Conservation (phyloP, 805 yeast species). For the Torulaspora maleeae region DNA sequence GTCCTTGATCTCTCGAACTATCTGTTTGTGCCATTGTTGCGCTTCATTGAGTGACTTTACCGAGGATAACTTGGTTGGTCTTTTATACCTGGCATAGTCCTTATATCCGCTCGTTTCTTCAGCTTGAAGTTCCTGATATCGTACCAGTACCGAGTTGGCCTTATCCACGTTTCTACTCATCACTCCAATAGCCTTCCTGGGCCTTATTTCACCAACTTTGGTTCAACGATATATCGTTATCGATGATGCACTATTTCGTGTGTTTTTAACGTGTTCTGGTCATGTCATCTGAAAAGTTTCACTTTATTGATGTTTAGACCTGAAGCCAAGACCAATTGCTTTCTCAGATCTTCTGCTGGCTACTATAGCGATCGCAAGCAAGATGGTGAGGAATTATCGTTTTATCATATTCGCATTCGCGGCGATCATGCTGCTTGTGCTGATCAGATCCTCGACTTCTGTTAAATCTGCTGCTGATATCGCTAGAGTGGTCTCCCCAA, state of each 20-base stretch:
- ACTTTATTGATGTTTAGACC: neutral
- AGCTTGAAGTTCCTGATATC: conserved; percentile 60
- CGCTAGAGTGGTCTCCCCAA: conserved; percentile 17
- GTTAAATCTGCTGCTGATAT: conserved; percentile 14
- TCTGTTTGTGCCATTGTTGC: conserved; percentile 61
- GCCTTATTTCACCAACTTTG: neutral
- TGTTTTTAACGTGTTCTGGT: neutral
- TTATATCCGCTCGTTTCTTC: conserved; percentile 51
- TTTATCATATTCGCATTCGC: conserved; percentile 48
- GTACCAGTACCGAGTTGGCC: conserved; percentile 63
- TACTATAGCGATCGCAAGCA: neutral
- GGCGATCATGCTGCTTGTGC: conserved; percentile 45
- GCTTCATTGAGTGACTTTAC: conserved; percentile 59
- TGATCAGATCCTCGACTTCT: conserved; percentile 44
- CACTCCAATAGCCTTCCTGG: neutral
- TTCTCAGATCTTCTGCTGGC: neutral
- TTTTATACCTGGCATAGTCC: conserved; percentile 48
- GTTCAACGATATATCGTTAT: neutral
- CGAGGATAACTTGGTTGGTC: conserved; percentile 57
- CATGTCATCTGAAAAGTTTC: neutral
- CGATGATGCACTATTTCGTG: conserved; percentile 2
- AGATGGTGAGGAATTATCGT: conserved; percentile 42
- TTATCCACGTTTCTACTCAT: conserved; percentile 80
- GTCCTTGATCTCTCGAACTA: conserved; percentile 58
- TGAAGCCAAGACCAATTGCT: neutral